Percentiles rank a stretch among this genome's conserved stretches.
Evolutionary conservation across 108 stramenopile genomes (phyloP).

Genomic region (Skeletonema marinoi): DNA sequence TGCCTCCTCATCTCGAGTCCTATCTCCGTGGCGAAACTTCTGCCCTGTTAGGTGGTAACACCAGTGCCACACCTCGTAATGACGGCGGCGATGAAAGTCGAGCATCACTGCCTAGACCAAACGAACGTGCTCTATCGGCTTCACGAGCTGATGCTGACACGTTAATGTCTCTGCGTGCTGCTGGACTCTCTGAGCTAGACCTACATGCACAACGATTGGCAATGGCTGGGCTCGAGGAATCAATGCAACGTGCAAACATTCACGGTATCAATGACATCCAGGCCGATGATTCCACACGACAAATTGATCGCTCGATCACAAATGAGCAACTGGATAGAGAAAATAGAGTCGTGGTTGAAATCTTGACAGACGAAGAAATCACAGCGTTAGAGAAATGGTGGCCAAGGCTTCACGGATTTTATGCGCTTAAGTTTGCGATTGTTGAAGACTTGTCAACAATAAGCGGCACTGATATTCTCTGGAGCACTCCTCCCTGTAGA

Average conservation of each 20-base stretch:
- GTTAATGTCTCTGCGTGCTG: slow-evolving; percentile 60
- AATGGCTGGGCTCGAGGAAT: slow-evolving; percentile 60
- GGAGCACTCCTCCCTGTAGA: slow-evolving; percentile 68
- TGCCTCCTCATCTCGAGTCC: slow-evolving; percentile 81
- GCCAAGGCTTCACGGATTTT: slow-evolving; percentile 48
- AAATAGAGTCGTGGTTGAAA: slow-evolving; percentile 79
- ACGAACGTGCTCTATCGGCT: slow-evolving; percentile 9
- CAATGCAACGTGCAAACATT: slow-evolving; percentile 24
- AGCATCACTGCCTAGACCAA: slow-evolving; percentile 37
- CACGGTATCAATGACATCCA: slow-evolving; percentile 5
- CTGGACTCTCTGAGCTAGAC: slow-evolving; percentile 65
- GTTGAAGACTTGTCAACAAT: slow-evolving; percentile 12
- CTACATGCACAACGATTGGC: slow-evolving; percentile 62
- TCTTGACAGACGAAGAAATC: slow-evolving; percentile 78
- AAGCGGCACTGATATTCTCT: slow-evolving; percentile 38
- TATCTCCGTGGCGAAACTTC: slow-evolving; percentile 69
- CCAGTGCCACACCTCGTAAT: slow-evolving; percentile 8
- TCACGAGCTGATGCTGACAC: slow-evolving; percentile 42
- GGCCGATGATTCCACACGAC: slow-evolving; percentile 1
- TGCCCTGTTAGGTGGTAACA: slow-evolving; percentile 42
- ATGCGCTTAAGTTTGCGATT: slow-evolving; percentile 54
- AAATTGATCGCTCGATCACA: slow-evolving; percentile 22
- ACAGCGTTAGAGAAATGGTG: slow-evolving; percentile 68
- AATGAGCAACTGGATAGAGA: slow-evolving; percentile 80
- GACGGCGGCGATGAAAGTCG: slow-evolving; percentile 3